Base-by-base conservation (phyloP, 2,329 filamentous ascomycete genomes). In the Tympanopsis confertula region DNA sequence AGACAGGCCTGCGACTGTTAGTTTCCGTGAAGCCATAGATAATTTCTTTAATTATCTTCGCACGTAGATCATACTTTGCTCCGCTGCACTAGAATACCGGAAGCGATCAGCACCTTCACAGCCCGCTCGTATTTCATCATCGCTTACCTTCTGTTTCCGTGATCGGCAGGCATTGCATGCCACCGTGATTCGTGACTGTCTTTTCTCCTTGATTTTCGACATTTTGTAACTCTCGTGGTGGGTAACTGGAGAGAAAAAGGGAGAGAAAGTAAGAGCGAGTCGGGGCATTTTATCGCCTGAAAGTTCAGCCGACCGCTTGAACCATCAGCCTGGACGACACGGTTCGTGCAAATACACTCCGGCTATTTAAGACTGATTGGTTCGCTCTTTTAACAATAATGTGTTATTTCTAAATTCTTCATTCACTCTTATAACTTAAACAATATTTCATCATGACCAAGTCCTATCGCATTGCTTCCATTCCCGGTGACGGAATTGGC, bases 401-500 rank as follows among this genome's bases (percentile, higher is more conserved):
- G n/a, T n/a, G n/a, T n/a, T n/a, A n/a, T n/a, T n/a, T n/a, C n/a
- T n/a, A n/a, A n/a, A n/a, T n/a, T n/a, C n/a, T n/a, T n/a, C n/a
- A n/a, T n/a, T n/a, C n/a, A n/a, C n/a, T n/a, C n/a, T n/a, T n/a
- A n/a, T n/a, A n/a, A n/a, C n/a, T 43, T 14, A 54, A 42, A 15
- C 52, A 50, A 3, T 46, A 38, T 43, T 38, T 42, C 4, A 43
- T 45, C 19, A 44, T 45, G 13, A 45, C 48, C 33, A 59, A 56
- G 38, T 47, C 57, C 13, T 71, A 71, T 51, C 63, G 59, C 46
- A 70, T 78, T 44, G 69, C 74, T 40, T 69, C 73, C 18, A 76
- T 81, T 42, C 69, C 76, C 5, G 73, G 71, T 13, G 74, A 81
- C 50, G 74, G 77, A 19, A 79, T 82, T 37, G 75, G 77, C 19